Conservation (phyloP, 2,329 filamentous ascomycete species). For the Penicillium sp. region DNA sequence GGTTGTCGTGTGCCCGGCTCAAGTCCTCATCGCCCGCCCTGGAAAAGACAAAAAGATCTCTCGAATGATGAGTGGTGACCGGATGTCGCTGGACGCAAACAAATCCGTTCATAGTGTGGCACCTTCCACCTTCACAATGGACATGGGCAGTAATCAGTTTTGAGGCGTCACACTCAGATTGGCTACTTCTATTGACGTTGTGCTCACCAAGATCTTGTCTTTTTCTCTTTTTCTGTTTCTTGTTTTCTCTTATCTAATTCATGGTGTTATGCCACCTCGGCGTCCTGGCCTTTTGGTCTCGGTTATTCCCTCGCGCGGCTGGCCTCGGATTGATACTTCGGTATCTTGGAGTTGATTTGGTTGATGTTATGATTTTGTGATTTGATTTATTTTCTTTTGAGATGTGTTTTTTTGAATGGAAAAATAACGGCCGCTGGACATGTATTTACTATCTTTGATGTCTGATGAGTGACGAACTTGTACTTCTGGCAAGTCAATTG, state of each 20-base stretch:
- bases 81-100: conserved; percentile 43
- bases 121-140: conserved; percentile 44
- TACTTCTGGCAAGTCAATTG: conserved; percentile 24
- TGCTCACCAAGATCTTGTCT: background rate
- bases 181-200: conserved; percentile 11
- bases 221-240: conserved; percentile 4
- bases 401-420: conserved; percentile 1
- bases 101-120: conserved; percentile 44
- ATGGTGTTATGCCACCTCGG: conserved; percentile 11
- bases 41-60: conserved; percentile 46
- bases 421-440: conserved; percentile 12
- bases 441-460: conserved; percentile 31
- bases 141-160: conserved; percentile 44
- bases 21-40: conserved; percentile 73
- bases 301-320: conserved; percentile 6
- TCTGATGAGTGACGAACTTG: conserved; percentile 28
- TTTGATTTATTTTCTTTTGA: conserved; percentile 11
- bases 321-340: conserved; percentile 3
- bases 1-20: conserved; percentile 91
- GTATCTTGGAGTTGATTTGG: conserved; percentile 9
- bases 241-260: conserved; percentile 4
- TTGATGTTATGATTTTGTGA: conserved; percentile 8
- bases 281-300: conserved; percentile 6
- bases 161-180: conserved; percentile 43
- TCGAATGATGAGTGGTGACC: conserved; percentile 41